phyloP scores from a whole-genome alignment of 2,329 filamentous ascomycete species.

The Fusarium heterosporum region DNA sequence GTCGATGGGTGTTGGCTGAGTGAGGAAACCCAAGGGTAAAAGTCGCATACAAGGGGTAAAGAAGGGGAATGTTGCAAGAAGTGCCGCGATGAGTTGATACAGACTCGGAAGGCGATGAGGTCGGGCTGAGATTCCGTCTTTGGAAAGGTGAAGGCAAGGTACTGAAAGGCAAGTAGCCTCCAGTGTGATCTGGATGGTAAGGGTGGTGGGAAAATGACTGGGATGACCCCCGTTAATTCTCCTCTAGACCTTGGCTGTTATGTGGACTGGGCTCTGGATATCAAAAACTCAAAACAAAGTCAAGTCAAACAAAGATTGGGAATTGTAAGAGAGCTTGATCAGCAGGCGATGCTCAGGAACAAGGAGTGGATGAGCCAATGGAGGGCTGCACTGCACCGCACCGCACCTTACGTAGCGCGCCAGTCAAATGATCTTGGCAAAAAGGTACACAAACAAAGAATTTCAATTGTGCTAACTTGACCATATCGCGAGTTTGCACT shows the following conservation, averaged over 20 bases:
- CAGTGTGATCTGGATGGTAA: slow-evolving; percentile 21
- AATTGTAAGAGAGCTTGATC: slow-evolving; percentile 32
- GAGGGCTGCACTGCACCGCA: not conserved
- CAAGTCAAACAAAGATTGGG: slow-evolving; percentile 27
- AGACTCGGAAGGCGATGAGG: slow-evolving; percentile 38
- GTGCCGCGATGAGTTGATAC: slow-evolving; percentile 46
- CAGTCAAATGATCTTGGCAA: slow-evolving; percentile 13
- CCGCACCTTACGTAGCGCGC: slow-evolving; percentile 20
- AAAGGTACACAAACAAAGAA: slow-evolving; percentile 22
- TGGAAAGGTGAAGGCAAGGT: slow-evolving; percentile 29
- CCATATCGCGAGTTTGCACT: slow-evolving; percentile 11
- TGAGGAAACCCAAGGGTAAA: slow-evolving; percentile 23
- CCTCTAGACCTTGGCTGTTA: slow-evolving; percentile 26
- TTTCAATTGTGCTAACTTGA: slow-evolving; percentile 2
- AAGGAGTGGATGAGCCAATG: slow-evolving; percentile 30
- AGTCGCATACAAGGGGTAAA: slow-evolving; percentile 25
- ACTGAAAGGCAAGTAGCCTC: slow-evolving; percentile 16
- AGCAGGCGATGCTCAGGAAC: slow-evolving; percentile 30
- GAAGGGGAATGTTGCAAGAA: slow-evolving; percentile 41
- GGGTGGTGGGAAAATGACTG: slow-evolving; percentile 37
- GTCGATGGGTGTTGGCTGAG: slow-evolving; percentile 11
- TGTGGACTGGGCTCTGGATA: slow-evolving; percentile 24
- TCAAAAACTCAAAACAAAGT: slow-evolving; percentile 40
- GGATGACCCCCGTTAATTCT: slow-evolving; percentile 43
- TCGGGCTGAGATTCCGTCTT: slow-evolving; percentile 37